These are phyloP conservation scores for Closterium sp. DNA, from an alignment of 139 green algal genomes.

Conservation along the genomic window DNA sequence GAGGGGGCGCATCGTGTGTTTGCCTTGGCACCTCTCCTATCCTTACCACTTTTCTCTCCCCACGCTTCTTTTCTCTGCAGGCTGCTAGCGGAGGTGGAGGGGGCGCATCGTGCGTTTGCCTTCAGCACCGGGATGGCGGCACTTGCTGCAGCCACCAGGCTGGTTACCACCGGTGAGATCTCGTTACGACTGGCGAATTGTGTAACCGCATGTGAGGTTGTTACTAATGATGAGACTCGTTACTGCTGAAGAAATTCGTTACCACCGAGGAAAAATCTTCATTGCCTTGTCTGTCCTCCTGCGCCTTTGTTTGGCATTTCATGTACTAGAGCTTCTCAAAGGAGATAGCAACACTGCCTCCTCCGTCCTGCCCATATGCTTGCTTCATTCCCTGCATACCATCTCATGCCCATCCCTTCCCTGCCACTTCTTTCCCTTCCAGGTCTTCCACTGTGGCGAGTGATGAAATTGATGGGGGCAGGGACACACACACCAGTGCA, in stretches of 20 bases:
- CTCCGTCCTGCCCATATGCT: too few relatives aligned
- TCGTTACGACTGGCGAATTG: neutral
- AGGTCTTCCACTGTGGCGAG: conserved; percentile 56
- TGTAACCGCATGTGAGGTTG: too few relatives aligned
- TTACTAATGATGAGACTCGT: neutral
- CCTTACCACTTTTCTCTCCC: neutral
- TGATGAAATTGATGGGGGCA: conserved; percentile 97
- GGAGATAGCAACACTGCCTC: too few relatives aligned
- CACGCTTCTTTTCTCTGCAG: neutral
- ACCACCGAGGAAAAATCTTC: neutral
- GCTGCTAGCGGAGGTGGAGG: conserved; percentile 85
- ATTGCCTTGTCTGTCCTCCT: too few relatives aligned
- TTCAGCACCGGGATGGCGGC: conserved; percentile 96
- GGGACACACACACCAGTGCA: conserved; percentile 37
- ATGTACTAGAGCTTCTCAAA: too few relatives aligned
- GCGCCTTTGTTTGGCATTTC: too few relatives aligned
- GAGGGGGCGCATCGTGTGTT: too few relatives aligned
- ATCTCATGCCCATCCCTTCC: neutral
- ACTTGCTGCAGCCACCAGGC: conserved; percentile 68
- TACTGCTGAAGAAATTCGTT: neutral
- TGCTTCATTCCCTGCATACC: too few relatives aligned
- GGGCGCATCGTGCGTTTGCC: conserved; percentile 76
- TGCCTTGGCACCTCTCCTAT: neutral
- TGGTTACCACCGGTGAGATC: conserved; percentile 48
- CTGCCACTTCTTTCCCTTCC: neutral